Conservation (phyloP, 768 basidiomycete genomes). For the Termitomyces sp. region DNA sequence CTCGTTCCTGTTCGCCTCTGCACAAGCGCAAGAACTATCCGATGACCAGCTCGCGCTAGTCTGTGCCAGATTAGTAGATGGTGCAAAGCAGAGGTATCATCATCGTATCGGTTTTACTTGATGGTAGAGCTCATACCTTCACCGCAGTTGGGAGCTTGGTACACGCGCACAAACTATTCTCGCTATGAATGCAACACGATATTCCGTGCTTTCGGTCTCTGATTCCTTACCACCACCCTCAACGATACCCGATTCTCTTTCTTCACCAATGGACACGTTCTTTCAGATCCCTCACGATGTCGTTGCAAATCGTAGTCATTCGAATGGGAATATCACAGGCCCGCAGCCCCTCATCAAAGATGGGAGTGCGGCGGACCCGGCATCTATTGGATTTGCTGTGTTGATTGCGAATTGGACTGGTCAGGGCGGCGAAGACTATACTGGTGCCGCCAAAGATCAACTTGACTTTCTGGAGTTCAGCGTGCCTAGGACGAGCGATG, state of each 20-base stretch:
- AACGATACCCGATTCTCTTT: conserved; percentile 26
- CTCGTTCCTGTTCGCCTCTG: conserved; percentile 7
- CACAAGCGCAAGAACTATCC: conserved; percentile 26
- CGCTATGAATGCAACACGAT: conserved; percentile 39
- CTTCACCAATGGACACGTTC: conserved; percentile 45
- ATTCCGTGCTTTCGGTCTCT: conserved; percentile 38
- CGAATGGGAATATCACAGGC: conserved; percentile 39
- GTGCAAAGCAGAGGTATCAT: conserved; percentile 34
- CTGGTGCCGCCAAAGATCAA: conserved; percentile 61
- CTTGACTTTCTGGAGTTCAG: conserved; percentile 54
- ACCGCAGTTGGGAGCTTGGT: conserved; percentile 54
- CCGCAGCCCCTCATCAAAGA: conserved; percentile 57
- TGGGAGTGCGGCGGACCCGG: conserved; percentile 73
- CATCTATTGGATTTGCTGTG: conserved; percentile 71
- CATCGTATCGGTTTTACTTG: neutral
- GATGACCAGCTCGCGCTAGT: conserved; percentile 29
- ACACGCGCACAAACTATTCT: conserved; percentile 49
- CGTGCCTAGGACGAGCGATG: conserved; percentile 64
- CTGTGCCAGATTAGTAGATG: conserved; percentile 31
- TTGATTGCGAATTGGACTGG: conserved; percentile 52
- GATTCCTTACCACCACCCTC: conserved; percentile 35
- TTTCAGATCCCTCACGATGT: conserved; percentile 49
- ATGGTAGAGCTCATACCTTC: neutral
- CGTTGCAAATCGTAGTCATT: conserved; percentile 42
- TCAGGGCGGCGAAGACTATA: conserved; percentile 49